These are phyloP conservation scores for Colletotrichum camelliae DNA, from an alignment of 2,329 filamentous ascomycete genomes.

Conservation along the genomic window DNA sequence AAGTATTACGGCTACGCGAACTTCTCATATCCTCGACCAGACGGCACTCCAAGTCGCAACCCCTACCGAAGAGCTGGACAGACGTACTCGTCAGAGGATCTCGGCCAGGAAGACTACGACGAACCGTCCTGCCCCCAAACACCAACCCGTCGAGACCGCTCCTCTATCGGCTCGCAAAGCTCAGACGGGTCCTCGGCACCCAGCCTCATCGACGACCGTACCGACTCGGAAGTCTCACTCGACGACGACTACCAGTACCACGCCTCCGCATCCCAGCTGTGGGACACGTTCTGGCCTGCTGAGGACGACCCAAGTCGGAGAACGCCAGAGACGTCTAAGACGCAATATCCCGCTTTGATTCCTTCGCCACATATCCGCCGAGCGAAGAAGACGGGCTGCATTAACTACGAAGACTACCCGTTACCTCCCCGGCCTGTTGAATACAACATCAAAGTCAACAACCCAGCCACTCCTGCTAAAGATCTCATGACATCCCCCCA, in stretches of 20 bases:
- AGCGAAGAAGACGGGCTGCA: conserved; percentile 20
- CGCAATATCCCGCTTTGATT: conserved; percentile 22
- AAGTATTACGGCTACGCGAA: conserved; percentile 45
- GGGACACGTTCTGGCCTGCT: conserved; percentile 56
- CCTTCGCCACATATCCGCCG: conserved; percentile 23
- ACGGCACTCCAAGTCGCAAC: conserved; percentile 22
- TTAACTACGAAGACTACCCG: conserved; percentile 26
- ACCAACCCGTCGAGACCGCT: conserved; percentile 33
- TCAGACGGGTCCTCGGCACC: conserved; percentile 54
- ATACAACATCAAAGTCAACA: conserved; percentile 19
- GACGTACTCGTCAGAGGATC: conserved; percentile 18
- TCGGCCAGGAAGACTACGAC: conserved; percentile 1
- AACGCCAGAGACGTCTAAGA: conserved; percentile 14
- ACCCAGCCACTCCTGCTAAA: not conserved
- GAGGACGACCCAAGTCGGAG: conserved; percentile 3
- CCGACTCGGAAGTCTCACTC: conserved; percentile 54
- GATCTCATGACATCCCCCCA: conserved; percentile 13
- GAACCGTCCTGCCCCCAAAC: conserved; percentile 6
- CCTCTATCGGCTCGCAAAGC: conserved; percentile 40
- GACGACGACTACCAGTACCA: conserved; percentile 59
- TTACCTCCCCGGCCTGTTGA: conserved; percentile 26
- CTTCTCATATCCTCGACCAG: conserved; percentile 43
- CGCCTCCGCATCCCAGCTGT: conserved; percentile 48
- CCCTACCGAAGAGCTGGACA: conserved; percentile 18
- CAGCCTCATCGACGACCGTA: conserved; percentile 55